Evolutionary conservation across 2,329 filamentous ascomycete species (phyloP).

Genomic region (Hymenoscyphus scutula): DNA sequence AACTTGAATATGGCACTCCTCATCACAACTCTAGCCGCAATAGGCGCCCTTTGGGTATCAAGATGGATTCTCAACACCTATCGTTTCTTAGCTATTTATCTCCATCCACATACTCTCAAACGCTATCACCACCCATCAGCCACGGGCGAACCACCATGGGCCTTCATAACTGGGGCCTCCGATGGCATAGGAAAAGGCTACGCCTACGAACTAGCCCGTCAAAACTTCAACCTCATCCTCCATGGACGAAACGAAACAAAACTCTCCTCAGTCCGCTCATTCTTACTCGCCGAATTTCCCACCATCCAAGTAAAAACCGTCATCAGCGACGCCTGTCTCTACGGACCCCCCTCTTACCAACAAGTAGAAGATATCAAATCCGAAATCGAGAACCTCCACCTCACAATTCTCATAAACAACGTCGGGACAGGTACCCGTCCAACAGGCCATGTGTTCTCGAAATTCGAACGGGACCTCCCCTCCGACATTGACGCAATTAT

Average conservation of each 20-base stretch:
- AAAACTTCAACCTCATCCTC: slow-evolving; percentile 90
- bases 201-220: slow-evolving; percentile 77
- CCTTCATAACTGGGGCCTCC: slow-evolving; percentile 89
- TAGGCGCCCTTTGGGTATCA: slow-evolving; percentile 10
- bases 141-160: slow-evolving; percentile 54
- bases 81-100: slow-evolving; percentile 9
- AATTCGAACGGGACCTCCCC: slow-evolving; percentile 39
- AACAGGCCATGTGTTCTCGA: slow-evolving; percentile 35
- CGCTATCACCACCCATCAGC: slow-evolving; percentile 12
- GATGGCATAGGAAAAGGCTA: slow-evolving; percentile 96
- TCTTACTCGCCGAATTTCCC: slow-evolving; percentile 1
- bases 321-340: slow-evolving; percentile 6
- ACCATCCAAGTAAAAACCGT: slow-evolving; percentile 4
- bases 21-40: slow-evolving; percentile 3
- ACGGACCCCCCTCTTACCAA: background rate
- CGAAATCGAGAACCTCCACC: slow-evolving; percentile 24
- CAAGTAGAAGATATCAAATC: slow-evolving; percentile 2
- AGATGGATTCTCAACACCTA: slow-evolving; percentile 4
- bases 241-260: slow-evolving; percentile 68
- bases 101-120: slow-evolving; percentile 6
- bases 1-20: slow-evolving; percentile 3
- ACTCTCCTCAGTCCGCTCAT: background rate
- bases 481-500: slow-evolving; percentile 43
- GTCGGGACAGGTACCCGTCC: slow-evolving; percentile 43
- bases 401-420: slow-evolving; percentile 58